Conservation (phyloP, 2,329 filamentous ascomycete species). For the Penicillium digitatum region DNA sequence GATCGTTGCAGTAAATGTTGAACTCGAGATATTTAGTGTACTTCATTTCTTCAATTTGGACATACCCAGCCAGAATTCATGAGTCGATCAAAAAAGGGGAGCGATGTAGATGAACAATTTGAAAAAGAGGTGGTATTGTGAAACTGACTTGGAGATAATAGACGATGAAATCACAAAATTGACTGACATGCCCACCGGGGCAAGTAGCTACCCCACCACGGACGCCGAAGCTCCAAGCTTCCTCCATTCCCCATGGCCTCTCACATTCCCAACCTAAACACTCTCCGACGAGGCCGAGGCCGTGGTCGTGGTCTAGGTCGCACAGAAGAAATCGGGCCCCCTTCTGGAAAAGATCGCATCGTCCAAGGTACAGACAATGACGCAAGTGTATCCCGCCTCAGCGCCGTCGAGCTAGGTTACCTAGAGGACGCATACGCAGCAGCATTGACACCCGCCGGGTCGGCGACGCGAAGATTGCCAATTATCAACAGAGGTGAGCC, state of each 20-base stretch:
- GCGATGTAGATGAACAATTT: background rate
- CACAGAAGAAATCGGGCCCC: slow-evolving; percentile 18
- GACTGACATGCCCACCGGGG: background rate
- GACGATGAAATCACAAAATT: background rate
- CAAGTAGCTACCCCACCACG: slow-evolving; percentile 15
- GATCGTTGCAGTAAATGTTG: background rate
- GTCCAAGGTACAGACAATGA: slow-evolving; percentile 90
- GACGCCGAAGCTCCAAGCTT: slow-evolving; percentile 18
- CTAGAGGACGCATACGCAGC: slow-evolving; percentile 74
- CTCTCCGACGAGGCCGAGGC: slow-evolving; percentile 52
- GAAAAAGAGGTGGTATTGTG: background rate
- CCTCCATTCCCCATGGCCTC: slow-evolving; percentile 56
- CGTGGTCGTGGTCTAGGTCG: slow-evolving; percentile 41
- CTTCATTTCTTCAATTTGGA: background rate
- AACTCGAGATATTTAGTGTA: background rate
- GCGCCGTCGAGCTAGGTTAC: slow-evolving; percentile 81
- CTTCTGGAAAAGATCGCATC: slow-evolving; percentile 60
- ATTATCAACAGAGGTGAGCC: slow-evolving; percentile 83
- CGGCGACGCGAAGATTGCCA: slow-evolving; percentile 64
- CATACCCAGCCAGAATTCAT: too few relatives aligned
- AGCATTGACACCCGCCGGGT: slow-evolving; percentile 57
- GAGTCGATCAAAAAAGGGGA: background rate
- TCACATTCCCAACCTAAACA: slow-evolving; percentile 73
- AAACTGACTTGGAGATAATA: background rate
- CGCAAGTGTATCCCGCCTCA: slow-evolving; percentile 81